Evolutionary conservation across 495 filamentous ascomycete genomes (phyloP), one percentile per base, ranked within the genome.

Genomic region (Neurospora africana): DNA sequence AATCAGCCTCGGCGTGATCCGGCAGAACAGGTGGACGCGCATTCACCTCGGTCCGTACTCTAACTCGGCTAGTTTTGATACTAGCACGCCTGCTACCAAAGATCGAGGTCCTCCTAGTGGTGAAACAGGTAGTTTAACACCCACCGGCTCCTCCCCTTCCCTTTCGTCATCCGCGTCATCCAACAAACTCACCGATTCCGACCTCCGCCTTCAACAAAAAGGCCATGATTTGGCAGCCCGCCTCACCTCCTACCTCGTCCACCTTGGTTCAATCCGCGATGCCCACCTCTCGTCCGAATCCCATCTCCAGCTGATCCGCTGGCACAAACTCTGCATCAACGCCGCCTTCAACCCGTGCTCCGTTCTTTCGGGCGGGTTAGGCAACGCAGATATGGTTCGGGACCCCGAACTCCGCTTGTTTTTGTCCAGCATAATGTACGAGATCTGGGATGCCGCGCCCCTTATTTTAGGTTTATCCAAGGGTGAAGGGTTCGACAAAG

Each of bases 301-400:
- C 19, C 85, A 83, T 41, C 77, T 91, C 21, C 88, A 89, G 78
- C 78, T 83, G 17, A 82, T 90, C 19, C 79, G 89, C 4, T 91
- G 89, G 89, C 87, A 90, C 74, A 91, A 91, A 77, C 84, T 90
- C 33, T 85, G 83, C 72, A 90, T 90, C 79, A 91, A 91, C 76
- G 86, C 87, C 0, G 84, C 86, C 23, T 88, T 90, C 82, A 91
- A 91, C 78, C 87, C 88, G 4, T 88, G 86, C 7, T 85, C 88
- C 5, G 86, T 91, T 15, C 79, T 91, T 3, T 83, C 83, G 0
- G 87, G 86, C 23, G 87, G 87, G 0, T 75, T 80, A 5, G 84
- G 86, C 38, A 90, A 90, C 76, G 83, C 85, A 21, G 83, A 84
- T 38, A 86, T 87, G 85, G 81, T 84, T 5, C 75, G 77, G 2